Percentiles rank a stretch among this genome's conserved stretches.
Conservation (phyloP, 495 filamentous ascomycete species). For the Hypoxylon fragiforme region DNA sequence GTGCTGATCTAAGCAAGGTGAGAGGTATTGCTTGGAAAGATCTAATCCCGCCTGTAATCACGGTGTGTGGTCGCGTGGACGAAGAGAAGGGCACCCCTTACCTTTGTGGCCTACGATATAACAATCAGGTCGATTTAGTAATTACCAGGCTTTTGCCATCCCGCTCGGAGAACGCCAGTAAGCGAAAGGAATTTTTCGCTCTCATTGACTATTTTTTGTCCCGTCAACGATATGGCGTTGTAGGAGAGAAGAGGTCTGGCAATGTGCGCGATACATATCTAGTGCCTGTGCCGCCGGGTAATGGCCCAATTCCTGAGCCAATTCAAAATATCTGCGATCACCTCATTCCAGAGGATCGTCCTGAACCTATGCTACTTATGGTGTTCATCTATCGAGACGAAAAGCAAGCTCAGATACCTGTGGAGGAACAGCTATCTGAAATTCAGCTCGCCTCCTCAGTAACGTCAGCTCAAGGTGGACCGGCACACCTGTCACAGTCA, state of each 20-base stretch:
- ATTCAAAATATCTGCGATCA: slow-evolving; percentile 76
- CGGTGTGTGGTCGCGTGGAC: slow-evolving; percentile 82
- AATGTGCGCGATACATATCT: slow-evolving; percentile 78
- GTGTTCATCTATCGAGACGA: slow-evolving; percentile 73
- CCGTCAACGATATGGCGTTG: slow-evolving; percentile 78
- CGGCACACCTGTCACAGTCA: slow-evolving; percentile 46
- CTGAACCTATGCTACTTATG: slow-evolving; percentile 72
- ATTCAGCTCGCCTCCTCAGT: slow-evolving; percentile 14
- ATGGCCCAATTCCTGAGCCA: slow-evolving; percentile 65
- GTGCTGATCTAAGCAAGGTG: slow-evolving; percentile 67
- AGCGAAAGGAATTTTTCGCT: slow-evolving; percentile 62
- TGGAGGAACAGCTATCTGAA: slow-evolving; percentile 51
- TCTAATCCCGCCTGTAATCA: slow-evolving; percentile 67
- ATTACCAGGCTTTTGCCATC: slow-evolving; percentile 67
- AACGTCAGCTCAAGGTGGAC: slow-evolving; percentile 30
- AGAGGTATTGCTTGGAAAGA: slow-evolving; percentile 65
- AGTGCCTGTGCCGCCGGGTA: slow-evolving; percentile 69
- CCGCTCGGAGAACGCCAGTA: slow-evolving; percentile 43
- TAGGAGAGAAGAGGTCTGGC: slow-evolving; percentile 68
- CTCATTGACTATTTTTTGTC: slow-evolving; percentile 79
- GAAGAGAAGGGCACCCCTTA: slow-evolving; percentile 82
- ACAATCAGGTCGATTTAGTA: slow-evolving; percentile 69
- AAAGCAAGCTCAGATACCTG: slow-evolving; percentile 39
- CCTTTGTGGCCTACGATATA: slow-evolving; percentile 78
- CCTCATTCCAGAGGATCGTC: slow-evolving; percentile 63